Evolutionary conservation across 2,329 filamentous ascomycete species (phyloP).

Genomic region (Mollisiaceae sp.): DNA sequence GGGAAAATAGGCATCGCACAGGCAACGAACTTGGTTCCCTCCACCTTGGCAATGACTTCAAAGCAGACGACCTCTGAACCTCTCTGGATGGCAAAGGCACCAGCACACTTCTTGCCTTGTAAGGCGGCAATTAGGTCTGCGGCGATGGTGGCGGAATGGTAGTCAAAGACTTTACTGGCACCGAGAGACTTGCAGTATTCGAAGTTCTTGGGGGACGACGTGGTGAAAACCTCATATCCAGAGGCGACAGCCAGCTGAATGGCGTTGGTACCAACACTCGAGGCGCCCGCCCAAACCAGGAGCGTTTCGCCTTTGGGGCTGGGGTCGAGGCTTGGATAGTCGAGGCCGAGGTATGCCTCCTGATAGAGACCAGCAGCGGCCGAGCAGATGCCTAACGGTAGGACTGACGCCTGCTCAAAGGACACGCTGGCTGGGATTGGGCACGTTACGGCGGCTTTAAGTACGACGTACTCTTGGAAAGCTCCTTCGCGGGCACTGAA

Average conservation of each 20-base stretch:
- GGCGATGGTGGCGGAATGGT: conserved; percentile 29
- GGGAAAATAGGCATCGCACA: neutral
- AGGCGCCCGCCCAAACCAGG: conserved; percentile 42
- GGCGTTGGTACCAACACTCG: conserved; percentile 40
- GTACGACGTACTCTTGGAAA: conserved; percentile 38
- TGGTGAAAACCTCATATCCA: conserved; percentile 49
- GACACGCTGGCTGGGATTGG: conserved; percentile 37
- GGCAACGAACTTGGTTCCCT: conserved; percentile 16
- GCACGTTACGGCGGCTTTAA: conserved; percentile 28
- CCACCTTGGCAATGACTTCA: conserved; percentile 2
- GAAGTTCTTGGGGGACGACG: conserved; percentile 43
- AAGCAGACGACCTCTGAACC: neutral
- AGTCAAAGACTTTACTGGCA: conserved; percentile 50
- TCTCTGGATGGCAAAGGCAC: conserved; percentile 32
- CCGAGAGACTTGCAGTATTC: conserved; percentile 47
- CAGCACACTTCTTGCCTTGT: conserved; percentile 39
- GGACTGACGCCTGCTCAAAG: conserved; percentile 39
- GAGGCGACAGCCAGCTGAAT: conserved; percentile 50
- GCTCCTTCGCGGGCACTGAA: too few species aligned
- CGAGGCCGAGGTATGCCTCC: conserved; percentile 30
- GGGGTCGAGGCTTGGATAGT: conserved; percentile 31
- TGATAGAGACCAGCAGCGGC: conserved; percentile 35
- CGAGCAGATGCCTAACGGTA: conserved; percentile 41
- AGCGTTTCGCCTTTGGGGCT: conserved; percentile 43
- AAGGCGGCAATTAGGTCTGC: conserved; percentile 26